Conservation (phyloP, 345 rosid species). For the Corchorus olitorius region DNA sequence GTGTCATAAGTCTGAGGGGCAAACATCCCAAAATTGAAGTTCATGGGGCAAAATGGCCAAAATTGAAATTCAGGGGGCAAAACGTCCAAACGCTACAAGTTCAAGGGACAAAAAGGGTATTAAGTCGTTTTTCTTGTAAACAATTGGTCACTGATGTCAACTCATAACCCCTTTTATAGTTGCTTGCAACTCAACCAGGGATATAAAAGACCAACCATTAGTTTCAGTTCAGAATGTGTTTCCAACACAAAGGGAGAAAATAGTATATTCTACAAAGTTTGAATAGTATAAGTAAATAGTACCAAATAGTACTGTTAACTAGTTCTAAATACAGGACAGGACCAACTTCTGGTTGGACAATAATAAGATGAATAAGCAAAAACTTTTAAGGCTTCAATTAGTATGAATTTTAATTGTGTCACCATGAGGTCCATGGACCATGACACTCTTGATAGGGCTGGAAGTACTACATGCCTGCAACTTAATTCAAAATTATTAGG, state of each 20-base stretch:
- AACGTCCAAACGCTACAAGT: too few relatives aligned
- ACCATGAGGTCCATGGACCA: neutral
- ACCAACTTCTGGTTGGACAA: neutral
- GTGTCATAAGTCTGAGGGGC: too few relatives aligned
- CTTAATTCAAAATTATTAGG: neutral
- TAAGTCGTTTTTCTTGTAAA: too few relatives aligned
- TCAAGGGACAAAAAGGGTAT: too few relatives aligned
- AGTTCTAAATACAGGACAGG: neutral
- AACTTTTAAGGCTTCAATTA: neutral
- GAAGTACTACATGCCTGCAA: neutral
- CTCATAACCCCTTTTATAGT: neutral
- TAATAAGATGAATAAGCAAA: neutral
- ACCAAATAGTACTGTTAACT: neutral
- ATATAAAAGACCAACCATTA: neutral
- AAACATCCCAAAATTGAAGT: too few relatives aligned
- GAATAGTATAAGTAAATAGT: neutral
- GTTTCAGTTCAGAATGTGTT: neutral
- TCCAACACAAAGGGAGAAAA: neutral
- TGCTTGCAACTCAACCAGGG: neutral
- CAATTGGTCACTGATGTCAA: too few relatives aligned
- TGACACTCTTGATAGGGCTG: neutral
- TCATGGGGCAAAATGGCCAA: too few relatives aligned
- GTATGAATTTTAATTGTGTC: neutral
- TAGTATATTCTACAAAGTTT: neutral
- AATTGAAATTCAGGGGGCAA: too few relatives aligned